phyloP scores from a whole-genome alignment of 768 basidiomycete species.

The Lanmaoa rubissima region DNA sequence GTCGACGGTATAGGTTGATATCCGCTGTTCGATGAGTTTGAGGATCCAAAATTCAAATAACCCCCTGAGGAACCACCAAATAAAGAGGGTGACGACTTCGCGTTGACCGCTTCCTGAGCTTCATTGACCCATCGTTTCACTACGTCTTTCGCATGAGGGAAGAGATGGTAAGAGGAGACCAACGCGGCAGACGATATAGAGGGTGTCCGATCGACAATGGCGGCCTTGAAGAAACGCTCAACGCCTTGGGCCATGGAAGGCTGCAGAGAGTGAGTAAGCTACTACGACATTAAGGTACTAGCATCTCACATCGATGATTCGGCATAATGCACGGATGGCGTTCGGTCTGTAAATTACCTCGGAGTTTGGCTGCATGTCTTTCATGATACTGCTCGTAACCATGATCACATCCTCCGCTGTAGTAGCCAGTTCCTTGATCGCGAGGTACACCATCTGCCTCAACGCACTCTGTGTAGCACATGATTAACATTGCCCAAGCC shows the following conservation, averaged over 20 bases:
- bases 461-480: slow-evolving; percentile 68
- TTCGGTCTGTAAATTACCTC: slow-evolving; percentile 99
- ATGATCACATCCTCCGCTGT: slow-evolving; percentile 99
- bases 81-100: slow-evolving; percentile 74
- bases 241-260: slow-evolving; percentile 99
- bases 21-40: slow-evolving; percentile 51
- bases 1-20: slow-evolving; percentile 83
- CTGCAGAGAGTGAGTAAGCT: slow-evolving; percentile 39
- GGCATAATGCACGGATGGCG: slow-evolving; percentile 91
- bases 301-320: slow-evolving; percentile 89
- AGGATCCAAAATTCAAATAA: slow-evolving; percentile 71
- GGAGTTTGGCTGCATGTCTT: slow-evolving; percentile 99
- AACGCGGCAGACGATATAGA: slow-evolving; percentile 95
- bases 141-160: slow-evolving; percentile 89
- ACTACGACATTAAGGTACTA: slow-evolving; percentile 36
- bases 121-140: slow-evolving; percentile 99
- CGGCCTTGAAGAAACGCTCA: slow-evolving; percentile 98
- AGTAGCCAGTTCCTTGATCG: slow-evolving; percentile 94
- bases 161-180: slow-evolving; percentile 96
- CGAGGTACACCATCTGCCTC: slow-evolving; percentile 96
- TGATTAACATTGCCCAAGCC: slow-evolving; percentile 4
- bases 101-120: slow-evolving; percentile 92
- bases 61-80: slow-evolving; percentile 56
- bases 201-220: slow-evolving; percentile 95
- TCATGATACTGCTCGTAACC: slow-evolving; percentile 99